phyloP scores from a whole-genome alignment of 2,329 filamentous ascomycete species.

The Juglanconis sp. region DNA sequence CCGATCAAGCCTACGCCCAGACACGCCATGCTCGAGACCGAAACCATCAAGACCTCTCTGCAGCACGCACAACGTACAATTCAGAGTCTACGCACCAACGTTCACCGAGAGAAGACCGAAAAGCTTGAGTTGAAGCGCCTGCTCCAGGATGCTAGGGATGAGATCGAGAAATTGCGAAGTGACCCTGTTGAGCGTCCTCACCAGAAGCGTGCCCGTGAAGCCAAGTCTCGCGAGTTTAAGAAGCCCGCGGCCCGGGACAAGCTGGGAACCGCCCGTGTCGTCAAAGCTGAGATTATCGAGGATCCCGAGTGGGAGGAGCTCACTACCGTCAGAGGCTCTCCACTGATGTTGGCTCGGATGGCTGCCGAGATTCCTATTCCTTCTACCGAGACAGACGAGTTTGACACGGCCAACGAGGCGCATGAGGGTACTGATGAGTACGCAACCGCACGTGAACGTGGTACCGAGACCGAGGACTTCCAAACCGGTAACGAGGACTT shows the following conservation, averaged over 20 bases:
- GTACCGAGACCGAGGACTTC: constrained; percentile 89
- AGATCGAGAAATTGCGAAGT: constrained; percentile 70
- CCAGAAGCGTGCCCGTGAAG: constrained; percentile 59
- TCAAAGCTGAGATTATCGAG: constrained; percentile 76
- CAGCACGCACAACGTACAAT: constrained; percentile 96
- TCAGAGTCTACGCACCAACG: constrained; percentile 88
- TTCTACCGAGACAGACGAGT: constrained; percentile 56
- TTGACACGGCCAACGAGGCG: constrained; percentile 81
- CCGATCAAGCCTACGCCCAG: constrained; percentile 89
- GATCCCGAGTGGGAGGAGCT: constrained; percentile 88
- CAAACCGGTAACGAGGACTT: constrained; percentile 84
- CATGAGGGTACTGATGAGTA: constrained; percentile 70
- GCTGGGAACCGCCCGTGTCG: constrained; percentile 71
- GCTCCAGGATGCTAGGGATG: constrained; percentile 91
- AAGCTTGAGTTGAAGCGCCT: constrained; percentile 94
- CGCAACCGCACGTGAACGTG: constrained; percentile 71
- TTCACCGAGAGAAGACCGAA: constrained; percentile 97
- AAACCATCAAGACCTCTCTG: constrained; percentile 91
- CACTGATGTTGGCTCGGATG: constrained; percentile 10
- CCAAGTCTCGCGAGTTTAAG: constrained; percentile 68
- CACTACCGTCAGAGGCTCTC: constrained; percentile 25
- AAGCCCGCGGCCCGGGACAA: constrained; percentile 65
- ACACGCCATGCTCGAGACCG: constrained; percentile 87
- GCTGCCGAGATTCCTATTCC: constrained; percentile 16
- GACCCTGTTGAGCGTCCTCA: constrained; percentile 36